Evolutionary conservation across 1,284 basidiomycete genomes (phyloP).

Genomic region (Tilletia indica): DNA sequence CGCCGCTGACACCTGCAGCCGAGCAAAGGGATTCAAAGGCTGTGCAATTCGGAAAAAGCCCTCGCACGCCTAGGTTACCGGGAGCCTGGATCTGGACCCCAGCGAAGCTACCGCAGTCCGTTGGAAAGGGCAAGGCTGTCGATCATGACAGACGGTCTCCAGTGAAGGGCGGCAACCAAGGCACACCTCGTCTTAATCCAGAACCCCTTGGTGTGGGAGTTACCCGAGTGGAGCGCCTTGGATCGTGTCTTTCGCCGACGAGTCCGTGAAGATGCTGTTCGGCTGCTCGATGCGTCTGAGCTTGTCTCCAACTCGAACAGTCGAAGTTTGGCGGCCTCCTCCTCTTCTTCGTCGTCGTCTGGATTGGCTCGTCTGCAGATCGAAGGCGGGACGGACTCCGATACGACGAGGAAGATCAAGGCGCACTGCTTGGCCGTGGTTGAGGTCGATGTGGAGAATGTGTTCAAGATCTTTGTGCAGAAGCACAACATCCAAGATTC

Average conservation of each 20-base stretch:
- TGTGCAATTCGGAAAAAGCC: neutral
- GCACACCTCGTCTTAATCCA: neutral
- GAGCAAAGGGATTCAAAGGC: neutral
- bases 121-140: too few species aligned
- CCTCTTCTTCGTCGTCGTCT: neutral
- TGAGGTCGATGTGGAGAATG: neutral
- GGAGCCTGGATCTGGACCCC: conserved; percentile 3
- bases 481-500: conserved; percentile 3
- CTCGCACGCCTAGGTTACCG: neutral
- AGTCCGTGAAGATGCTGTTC: neutral
- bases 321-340: neutral
- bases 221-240: conserved; percentile 9
- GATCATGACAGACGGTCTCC: too few species aligned
- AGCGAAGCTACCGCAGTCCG: neutral
- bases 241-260: neutral
- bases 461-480: conserved; percentile 7
- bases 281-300: conserved; percentile 1
- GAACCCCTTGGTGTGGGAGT: conserved; percentile 9
- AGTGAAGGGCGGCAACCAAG: neutral
- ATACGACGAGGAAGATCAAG: conserved; percentile 4
- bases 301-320: neutral
- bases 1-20: neutral
- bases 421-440: conserved; percentile 4
- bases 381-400: neutral
- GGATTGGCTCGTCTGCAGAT: neutral